These are phyloP conservation scores for Vitis hybrid DNA, from an alignment of 177 flowering plant genomes.

Conservation along the genomic window DNA sequence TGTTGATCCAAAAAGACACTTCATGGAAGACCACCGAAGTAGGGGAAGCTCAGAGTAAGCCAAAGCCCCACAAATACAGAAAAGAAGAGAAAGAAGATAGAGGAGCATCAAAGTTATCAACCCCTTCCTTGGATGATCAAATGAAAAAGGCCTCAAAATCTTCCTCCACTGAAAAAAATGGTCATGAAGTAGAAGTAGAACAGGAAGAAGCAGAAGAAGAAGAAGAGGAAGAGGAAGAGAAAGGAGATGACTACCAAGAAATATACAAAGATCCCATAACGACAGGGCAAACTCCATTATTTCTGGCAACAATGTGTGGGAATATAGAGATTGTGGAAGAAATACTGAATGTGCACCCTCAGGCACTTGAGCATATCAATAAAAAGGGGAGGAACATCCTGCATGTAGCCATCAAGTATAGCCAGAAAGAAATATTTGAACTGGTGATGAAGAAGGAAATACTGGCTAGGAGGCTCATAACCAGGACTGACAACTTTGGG, in stretches of 20 bases:
- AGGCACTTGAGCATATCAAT: conserved; percentile 14
- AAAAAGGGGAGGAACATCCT: not conserved
- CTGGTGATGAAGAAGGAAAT: not conserved
- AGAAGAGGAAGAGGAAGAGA: not conserved
- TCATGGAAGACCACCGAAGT: no score
- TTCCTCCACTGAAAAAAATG: no score
- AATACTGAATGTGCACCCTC: conserved; percentile 12
- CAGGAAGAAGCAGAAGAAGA: no score
- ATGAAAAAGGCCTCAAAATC: no score
- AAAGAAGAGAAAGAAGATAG: no score
- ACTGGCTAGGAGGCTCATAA: not conserved
- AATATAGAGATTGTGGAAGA: conserved; percentile 7
- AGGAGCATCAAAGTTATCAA: no score
- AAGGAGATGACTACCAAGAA: not conserved
- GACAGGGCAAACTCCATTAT: conserved; percentile 6
- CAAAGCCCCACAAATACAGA: no score
- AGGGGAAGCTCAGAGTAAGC: no score
- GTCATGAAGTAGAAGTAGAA: no score
- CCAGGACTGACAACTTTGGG: not conserved
- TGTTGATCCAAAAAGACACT: no score
- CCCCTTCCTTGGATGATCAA: no score
- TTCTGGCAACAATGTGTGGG: conserved; percentile 12
- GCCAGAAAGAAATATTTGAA: conserved; percentile 5
- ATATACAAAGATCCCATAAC: not conserved
- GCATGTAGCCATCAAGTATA: conserved; percentile 15